Percentiles rank a stretch among this genome's conserved stretches.
phyloP scores from a whole-genome alignment of 176 grass and related monocot species.

The Themeda triandra region DNA sequence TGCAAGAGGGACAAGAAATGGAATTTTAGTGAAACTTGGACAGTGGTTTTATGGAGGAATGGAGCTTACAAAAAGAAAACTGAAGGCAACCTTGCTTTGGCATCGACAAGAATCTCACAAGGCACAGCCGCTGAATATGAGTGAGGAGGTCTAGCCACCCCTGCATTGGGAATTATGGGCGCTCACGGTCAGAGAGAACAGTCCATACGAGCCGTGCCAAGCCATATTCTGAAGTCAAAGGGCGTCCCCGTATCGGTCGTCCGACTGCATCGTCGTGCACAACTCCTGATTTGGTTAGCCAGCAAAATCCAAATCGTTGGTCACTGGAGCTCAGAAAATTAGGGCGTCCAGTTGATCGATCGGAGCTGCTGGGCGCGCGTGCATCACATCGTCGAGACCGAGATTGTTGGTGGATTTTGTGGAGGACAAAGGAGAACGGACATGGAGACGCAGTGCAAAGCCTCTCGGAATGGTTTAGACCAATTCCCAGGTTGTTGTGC shows the following conservation, averaged over 20 bases:
- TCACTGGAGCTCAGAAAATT: slow-evolving; percentile 26
- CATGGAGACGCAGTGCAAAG: slow-evolving; percentile 43
- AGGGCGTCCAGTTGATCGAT: not conserved
- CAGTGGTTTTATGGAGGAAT: too few relatives aligned
- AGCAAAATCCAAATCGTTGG: not conserved
- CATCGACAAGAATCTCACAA: too few relatives aligned
- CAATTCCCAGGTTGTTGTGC: slow-evolving; percentile 36
- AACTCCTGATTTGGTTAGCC: slow-evolving; percentile 16
- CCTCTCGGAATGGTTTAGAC: slow-evolving; percentile 12
- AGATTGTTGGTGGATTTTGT: not conserved
- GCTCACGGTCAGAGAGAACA: slow-evolving; percentile 24
- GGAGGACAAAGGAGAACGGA: slow-evolving; percentile 73
- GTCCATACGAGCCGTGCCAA: slow-evolving; percentile 33
- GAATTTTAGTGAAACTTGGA: too few relatives aligned
- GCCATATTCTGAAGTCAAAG: slow-evolving; percentile 31
- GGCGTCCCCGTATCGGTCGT: not conserved
- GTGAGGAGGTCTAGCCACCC: not conserved
- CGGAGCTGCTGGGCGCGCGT: slow-evolving; percentile 8
- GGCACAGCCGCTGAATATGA: too few relatives aligned
- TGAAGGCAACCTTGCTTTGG: too few relatives aligned
- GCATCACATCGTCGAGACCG: not conserved
- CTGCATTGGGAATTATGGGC: slow-evolving; percentile 43
- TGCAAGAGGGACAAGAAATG: too few relatives aligned
- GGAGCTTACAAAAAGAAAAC: too few relatives aligned
- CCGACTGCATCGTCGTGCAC: not conserved